Evolutionary conservation across 2,329 filamentous ascomycete genomes (phyloP).

Genomic region (Epicoccum sorghinum): DNA sequence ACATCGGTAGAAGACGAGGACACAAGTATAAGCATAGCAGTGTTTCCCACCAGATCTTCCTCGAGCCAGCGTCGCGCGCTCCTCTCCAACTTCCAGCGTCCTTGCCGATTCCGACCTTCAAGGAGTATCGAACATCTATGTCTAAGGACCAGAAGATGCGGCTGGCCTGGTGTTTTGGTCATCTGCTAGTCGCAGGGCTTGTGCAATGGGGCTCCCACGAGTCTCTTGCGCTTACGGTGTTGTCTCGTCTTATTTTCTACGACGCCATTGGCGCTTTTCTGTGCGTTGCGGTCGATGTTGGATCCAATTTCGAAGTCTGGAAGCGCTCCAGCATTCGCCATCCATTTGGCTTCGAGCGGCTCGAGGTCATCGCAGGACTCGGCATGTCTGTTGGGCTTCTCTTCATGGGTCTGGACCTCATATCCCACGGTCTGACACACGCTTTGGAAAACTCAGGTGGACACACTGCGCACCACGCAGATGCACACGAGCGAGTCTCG

Average conservation of each 20-base stretch:
- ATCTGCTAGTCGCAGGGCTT: conserved; percentile 80
- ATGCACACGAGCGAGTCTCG: conserved; percentile 69
- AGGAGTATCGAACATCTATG: conserved; percentile 89
- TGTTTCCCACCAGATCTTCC: conserved; percentile 95
- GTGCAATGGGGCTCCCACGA: conserved; percentile 86
- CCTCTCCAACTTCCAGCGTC: conserved; percentile 90
- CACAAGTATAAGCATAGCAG: conserved; percentile 98
- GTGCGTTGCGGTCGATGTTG: conserved; percentile 89
- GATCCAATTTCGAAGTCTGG: conserved; percentile 98
- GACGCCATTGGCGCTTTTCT: conserved; percentile 91
- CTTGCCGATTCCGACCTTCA: conserved; percentile 85
- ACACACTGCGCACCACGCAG: conserved; percentile 75
- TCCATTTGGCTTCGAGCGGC: conserved; percentile 88
- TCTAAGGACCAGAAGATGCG: conserved; percentile 83
- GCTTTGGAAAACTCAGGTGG: conserved; percentile 76
- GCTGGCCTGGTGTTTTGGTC: conserved; percentile 87
- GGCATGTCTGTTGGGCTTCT: conserved; percentile 94
- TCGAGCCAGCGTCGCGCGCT: conserved; percentile 84
- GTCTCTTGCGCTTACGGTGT: conserved; percentile 86
- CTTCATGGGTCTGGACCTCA: conserved; percentile 96
- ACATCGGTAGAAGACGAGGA: conserved; percentile 87
- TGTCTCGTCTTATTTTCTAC: conserved; percentile 93
- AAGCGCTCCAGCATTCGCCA: conserved; percentile 89
- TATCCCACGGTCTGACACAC: conserved; percentile 93
- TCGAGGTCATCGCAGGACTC: conserved; percentile 93